These are phyloP conservation scores for Peronosclerospora sorghi DNA, from an alignment of 352 stramenopile genomes.

Conservation along the genomic window DNA sequence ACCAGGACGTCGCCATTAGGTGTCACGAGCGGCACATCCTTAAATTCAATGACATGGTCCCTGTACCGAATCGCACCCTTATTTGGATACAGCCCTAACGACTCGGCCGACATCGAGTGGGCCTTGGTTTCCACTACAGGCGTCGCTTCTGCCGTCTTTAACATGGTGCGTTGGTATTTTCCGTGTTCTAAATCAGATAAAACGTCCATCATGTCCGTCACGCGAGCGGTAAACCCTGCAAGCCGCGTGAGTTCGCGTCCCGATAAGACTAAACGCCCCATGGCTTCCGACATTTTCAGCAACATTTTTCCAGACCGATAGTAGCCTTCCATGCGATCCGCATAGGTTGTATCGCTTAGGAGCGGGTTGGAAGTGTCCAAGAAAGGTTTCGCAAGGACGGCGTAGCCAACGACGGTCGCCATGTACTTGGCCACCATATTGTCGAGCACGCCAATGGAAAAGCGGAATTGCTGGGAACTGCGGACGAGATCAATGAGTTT, in stretches of 20 bases:
- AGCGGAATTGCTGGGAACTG: conserved; percentile 76
- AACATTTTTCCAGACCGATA: conserved; percentile 81
- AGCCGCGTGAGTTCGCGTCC: conserved; percentile 76
- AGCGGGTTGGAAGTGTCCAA: conserved; percentile 44
- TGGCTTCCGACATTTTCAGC: conserved; percentile 77
- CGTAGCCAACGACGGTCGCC: conserved; percentile 73
- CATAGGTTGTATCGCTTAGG: conserved; percentile 50
- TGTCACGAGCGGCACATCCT: conserved; percentile 81
- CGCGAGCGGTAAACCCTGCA: conserved; percentile 62
- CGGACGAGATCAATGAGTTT: conserved; percentile 52
- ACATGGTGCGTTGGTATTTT: conserved; percentile 68
- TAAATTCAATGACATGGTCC: conserved; percentile 80
- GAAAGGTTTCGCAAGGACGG: conserved; percentile 67
- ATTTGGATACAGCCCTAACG: conserved; percentile 47
- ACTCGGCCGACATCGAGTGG: conserved; percentile 27
- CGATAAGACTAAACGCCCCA: conserved; percentile 77
- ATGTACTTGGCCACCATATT: conserved; percentile 84
- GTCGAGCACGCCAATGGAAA: conserved; percentile 73
- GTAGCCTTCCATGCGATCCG: conserved; percentile 77
- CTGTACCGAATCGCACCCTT: conserved; percentile 41
- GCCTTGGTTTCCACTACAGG: conserved; percentile 9
- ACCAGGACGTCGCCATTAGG: conserved; percentile 85
- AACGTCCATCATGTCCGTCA: conserved; percentile 76
- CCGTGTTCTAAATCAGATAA: conserved; percentile 49
- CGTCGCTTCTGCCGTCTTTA: conserved; percentile 33